These are phyloP conservation scores for Rhytidhysteron rufulum DNA, from an alignment of 2,329 filamentous ascomycete genomes.

Conservation along the genomic window DNA sequence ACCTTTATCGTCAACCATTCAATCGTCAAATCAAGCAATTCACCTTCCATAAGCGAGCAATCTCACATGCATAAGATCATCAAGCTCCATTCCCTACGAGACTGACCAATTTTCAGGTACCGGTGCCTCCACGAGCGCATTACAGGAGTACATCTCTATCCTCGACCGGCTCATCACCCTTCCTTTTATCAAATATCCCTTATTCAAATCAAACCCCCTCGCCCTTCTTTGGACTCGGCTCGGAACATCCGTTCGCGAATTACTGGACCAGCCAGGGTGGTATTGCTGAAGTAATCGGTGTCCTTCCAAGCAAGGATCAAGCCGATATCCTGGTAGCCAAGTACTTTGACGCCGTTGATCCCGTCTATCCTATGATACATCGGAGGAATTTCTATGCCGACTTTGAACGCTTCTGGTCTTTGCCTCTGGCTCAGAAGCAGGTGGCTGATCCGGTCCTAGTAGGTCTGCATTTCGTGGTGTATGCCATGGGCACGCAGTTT, in stretches of 20 bases:
- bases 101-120: constrained; percentile 17
- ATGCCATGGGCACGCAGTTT: constrained; percentile 76
- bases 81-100: background rate
- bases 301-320: constrained; percentile 71
- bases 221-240: constrained; percentile 77
- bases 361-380: constrained; percentile 77
- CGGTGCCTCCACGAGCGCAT: constrained; percentile 21
- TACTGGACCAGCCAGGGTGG: constrained; percentile 81
- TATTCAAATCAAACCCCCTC: constrained; percentile 67
- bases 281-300: constrained; percentile 68
- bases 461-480: constrained; percentile 71
- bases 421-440: constrained; percentile 55
- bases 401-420: constrained; percentile 73
- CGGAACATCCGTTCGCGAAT: constrained; percentile 75
- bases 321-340: constrained; percentile 63
- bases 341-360: constrained; percentile 63
- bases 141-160: constrained; percentile 33
- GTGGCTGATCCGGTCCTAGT: constrained; percentile 65
- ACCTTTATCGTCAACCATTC: background rate
- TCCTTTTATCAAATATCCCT: constrained; percentile 67
- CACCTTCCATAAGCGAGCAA: no score
- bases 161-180: constrained; percentile 44
- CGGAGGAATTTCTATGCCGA: constrained; percentile 71
- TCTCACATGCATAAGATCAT: background rate
- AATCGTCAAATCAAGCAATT: no score